phyloP scores from a whole-genome alignment of 176 grass and related monocot genomes.

The Thalia dealbata region DNA sequence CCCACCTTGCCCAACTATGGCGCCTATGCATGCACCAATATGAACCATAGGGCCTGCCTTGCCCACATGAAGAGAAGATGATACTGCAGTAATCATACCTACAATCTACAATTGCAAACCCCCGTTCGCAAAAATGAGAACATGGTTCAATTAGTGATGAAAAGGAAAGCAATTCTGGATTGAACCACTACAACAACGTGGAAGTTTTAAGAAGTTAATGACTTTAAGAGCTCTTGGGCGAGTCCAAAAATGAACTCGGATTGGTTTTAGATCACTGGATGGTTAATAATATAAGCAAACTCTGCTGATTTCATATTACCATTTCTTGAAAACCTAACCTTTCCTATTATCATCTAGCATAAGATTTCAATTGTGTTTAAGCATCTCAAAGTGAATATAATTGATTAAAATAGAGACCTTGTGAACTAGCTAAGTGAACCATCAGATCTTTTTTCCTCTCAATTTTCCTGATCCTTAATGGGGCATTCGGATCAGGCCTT shows the following conservation, averaged over 20 bases:
- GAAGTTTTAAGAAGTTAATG: background rate
- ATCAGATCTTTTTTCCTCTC: background rate
- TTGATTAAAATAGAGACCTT: background rate
- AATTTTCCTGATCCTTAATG: background rate
- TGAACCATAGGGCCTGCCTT: slow-evolving; percentile 95
- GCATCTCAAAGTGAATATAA: background rate
- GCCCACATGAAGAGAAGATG: slow-evolving; percentile 84
- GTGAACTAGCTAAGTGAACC: background rate
- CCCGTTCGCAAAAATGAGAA: background rate
- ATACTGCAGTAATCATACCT: slow-evolving; percentile 61
- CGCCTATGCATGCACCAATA: slow-evolving; percentile 80
- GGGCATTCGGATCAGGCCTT: too few relatives aligned
- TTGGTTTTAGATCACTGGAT: background rate
- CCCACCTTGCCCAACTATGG: slow-evolving; percentile 78
- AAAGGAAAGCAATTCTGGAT: background rate
- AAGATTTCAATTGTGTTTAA: background rate
- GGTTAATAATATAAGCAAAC: slow-evolving; percentile 7
- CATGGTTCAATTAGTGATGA: background rate
- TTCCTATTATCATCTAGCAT: background rate
- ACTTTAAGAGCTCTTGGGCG: background rate
- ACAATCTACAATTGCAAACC: slow-evolving; percentile 31
- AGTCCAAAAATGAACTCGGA: background rate
- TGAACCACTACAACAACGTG: background rate
- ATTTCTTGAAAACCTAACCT: background rate
- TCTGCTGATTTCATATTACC: background rate